These are phyloP conservation scores for Ceratocystis lukuohia DNA, from an alignment of 2,329 filamentous ascomycete genomes.

Conservation along the genomic window DNA sequence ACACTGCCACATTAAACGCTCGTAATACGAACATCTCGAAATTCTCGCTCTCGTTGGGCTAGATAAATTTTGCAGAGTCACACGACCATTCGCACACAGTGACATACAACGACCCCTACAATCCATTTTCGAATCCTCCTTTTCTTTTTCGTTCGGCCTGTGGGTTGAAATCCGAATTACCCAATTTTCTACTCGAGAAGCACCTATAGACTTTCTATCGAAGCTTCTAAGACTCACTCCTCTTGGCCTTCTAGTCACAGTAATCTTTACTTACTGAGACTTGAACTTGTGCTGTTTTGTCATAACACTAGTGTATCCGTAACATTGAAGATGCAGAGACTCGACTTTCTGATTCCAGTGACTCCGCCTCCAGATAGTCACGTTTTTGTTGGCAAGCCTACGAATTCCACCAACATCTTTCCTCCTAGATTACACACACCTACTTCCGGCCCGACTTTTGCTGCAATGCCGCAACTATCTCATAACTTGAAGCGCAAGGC, in stretches of 20 bases:
- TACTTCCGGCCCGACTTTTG: slow-evolving; percentile 15
- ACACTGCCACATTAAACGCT: slow-evolving; percentile 1
- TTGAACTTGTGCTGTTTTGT: background rate
- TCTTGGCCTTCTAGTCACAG: no score
- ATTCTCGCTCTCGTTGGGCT: background rate
- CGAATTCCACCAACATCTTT: slow-evolving; percentile 6
- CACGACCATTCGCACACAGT: background rate
- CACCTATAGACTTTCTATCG: no score
- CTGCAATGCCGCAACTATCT: slow-evolving; percentile 14
- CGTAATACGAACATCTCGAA: background rate
- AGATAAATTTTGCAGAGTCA: background rate
- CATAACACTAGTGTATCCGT: background rate
- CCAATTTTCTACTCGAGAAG: background rate
- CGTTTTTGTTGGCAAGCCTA: slow-evolving; percentile 23
- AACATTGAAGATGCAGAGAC: slow-evolving; percentile 20
- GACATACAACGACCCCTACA: background rate
- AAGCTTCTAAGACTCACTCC: no score
- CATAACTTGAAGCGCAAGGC: slow-evolving; percentile 17
- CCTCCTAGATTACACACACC: slow-evolving; percentile 16
- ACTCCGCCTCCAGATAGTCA: slow-evolving; percentile 31
- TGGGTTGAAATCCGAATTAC: background rate
- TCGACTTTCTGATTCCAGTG: slow-evolving; percentile 27
- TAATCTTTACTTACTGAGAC: background rate
- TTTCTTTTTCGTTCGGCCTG: background rate
- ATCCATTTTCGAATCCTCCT: background rate